Conservation (phyloP, 2,329 filamentous ascomycete species). For the Fusarium armeniacum region DNA sequence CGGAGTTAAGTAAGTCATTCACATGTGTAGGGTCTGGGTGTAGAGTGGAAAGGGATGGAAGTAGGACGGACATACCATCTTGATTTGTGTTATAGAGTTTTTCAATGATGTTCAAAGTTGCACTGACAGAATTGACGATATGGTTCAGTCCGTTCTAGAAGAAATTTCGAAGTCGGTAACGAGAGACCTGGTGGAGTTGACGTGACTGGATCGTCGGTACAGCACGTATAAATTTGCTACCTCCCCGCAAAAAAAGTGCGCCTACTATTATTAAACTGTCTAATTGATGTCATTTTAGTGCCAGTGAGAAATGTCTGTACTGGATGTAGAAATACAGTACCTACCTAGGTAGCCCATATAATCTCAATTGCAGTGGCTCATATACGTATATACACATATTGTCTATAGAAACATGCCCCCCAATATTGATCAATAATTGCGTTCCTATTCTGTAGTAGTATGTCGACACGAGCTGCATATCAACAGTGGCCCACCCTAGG, state of each 20-base stretch:
- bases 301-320: slow-evolving; percentile 20
- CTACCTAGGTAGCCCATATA: background rate
- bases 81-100: background rate
- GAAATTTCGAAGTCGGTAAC: slow-evolving; percentile 28
- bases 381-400: background rate
- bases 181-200: slow-evolving; percentile 33
- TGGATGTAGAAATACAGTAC: background rate
- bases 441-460: background rate
- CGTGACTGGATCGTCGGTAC: slow-evolving; percentile 20
- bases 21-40: background rate
- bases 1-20: slow-evolving; percentile 16
- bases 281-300: slow-evolving; percentile 47
- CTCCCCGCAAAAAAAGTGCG: slow-evolving; percentile 42
- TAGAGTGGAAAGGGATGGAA: background rate
- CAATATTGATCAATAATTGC: background rate
- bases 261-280: slow-evolving; percentile 1
- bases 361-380: background rate
- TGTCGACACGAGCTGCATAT: background rate
- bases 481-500: background rate
- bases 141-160: slow-evolving; percentile 22
- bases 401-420: too few species aligned
- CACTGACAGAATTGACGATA: background rate
- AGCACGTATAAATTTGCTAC: slow-evolving; percentile 21
- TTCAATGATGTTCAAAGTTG: background rate
- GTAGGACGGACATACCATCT: slow-evolving; percentile 34